Evolutionary conservation across 2,329 filamentous ascomycete genomes (phyloP), one percentile per base, ranked within the genome.

Genomic region (Xylariales sp.): DNA sequence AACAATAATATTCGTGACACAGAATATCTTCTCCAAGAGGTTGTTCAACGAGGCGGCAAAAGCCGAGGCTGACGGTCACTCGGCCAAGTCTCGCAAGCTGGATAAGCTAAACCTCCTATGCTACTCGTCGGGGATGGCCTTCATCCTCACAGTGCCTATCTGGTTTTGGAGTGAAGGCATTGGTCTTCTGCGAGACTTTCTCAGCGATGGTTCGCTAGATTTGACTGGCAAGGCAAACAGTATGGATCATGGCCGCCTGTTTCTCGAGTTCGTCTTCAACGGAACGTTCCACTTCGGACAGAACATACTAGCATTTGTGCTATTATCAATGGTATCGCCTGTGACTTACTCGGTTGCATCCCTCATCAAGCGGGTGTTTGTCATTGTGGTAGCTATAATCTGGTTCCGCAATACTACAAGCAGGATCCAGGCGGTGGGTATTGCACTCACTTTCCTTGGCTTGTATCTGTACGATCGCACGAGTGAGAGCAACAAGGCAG

Each of bases 21-120:
- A 98, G 60, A 98, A 98, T 59, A 98, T 98, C 43, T 95, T 96
- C 51, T 97, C 91, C 15, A 98, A 98, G 66, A 88, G 88, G 51
- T 80, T 98, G 8, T 98, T 98, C 72, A 98, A 96, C 62, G 90
- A 96, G 59, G 88, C 88, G 5, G 84, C 88, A 5, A 82, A 82
- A 44, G 86, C 88, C 2, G 91, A 96, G 64, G 80, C 82, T 6
- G 88, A 95, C 40, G 78, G 78, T 1, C 63, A 72, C 24, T 73
- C 76, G 1, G 65, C 73, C 10, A 76, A 77, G 42, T 77, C 80
- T 31, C 81, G 82, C 47, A 97, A 95, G 65, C 76, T 96, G 14
- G 93, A 98, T 68, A 98, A 98, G 67, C 78, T 98, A 29, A 98
- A 98, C 59, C 73, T 98, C 14, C 74, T 98, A 3, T 97, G 87